Percentiles rank a stretch among this genome's conserved stretches.
Evolutionary conservation across 768 basidiomycete genomes (phyloP).

Genomic region (Fomitopsis serialis): DNA sequence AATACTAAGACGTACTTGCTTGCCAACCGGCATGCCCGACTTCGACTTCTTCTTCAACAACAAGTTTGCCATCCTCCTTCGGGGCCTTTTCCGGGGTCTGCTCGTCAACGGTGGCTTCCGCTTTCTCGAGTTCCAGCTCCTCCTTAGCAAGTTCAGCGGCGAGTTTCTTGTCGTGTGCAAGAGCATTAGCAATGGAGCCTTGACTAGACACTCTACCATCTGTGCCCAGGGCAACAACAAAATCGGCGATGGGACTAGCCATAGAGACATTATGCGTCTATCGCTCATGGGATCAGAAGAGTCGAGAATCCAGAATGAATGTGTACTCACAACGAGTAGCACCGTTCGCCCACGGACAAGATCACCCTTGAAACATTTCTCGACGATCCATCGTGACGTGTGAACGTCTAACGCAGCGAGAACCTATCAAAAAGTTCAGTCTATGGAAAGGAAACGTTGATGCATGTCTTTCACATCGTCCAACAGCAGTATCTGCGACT

Average conservation of each 20-base stretch:
- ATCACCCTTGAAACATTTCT: slow-evolving; percentile 40
- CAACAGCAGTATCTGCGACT: slow-evolving; percentile 27
- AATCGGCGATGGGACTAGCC: slow-evolving; percentile 44
- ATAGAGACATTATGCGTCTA: too few relatives aligned
- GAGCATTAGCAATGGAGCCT: slow-evolving; percentile 41
- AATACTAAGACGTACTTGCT: slow-evolving; percentile 22
- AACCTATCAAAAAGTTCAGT: too few relatives aligned
- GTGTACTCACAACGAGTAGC: slow-evolving; percentile 38
- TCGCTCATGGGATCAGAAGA: too few relatives aligned
- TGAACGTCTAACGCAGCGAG: slow-evolving; percentile 46
- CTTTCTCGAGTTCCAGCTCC: slow-evolving; percentile 12
- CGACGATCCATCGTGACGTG: slow-evolving; percentile 44
- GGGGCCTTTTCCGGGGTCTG: slow-evolving; percentile 12
- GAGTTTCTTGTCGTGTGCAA: slow-evolving; percentile 34
- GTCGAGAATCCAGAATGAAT: too few relatives aligned
- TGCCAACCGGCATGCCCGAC: slow-evolving; percentile 52
- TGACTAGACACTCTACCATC: slow-evolving; percentile 48
- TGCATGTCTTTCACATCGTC: background rate
- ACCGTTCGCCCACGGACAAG: slow-evolving; percentile 42
- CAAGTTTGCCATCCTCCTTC: slow-evolving; percentile 43
- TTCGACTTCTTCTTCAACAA: slow-evolving; percentile 59
- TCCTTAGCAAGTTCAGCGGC: slow-evolving; percentile 17
- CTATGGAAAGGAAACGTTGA: too few relatives aligned
- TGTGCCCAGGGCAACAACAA: slow-evolving; percentile 44
- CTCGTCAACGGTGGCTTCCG: slow-evolving; percentile 16